A percentile compares a stretch with the other conserved stretches of the same genome.
Evolutionary conservation across 768 basidiomycete species (phyloP).

Genomic region (Agrocybe chaxingu): DNA sequence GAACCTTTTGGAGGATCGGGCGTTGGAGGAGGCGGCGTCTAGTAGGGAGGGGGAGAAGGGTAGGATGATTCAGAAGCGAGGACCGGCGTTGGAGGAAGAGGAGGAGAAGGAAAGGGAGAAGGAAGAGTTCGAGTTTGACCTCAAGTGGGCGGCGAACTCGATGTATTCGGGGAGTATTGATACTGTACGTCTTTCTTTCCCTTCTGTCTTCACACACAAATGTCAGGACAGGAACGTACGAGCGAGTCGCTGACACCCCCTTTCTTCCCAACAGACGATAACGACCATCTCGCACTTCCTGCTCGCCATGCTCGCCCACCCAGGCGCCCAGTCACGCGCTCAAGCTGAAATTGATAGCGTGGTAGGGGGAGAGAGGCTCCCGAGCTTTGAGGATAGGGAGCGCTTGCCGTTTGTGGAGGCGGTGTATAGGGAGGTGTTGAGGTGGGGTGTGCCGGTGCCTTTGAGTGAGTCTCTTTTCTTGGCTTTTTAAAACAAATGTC

Average conservation of each 20-base stretch:
- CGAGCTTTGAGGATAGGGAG: slow-evolving; percentile 13
- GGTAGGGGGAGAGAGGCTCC: slow-evolving; percentile 24
- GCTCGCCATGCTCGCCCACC: slow-evolving; percentile 25
- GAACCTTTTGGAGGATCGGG: neutral
- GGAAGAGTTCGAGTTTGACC: slow-evolving; percentile 7
- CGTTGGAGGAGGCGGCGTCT: too few relatives aligned
- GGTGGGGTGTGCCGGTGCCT: slow-evolving; percentile 15
- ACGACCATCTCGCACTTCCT: slow-evolving; percentile 21
- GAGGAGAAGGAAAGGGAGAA: neutral
- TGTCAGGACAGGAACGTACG: too few relatives aligned
- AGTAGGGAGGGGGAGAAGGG: too few relatives aligned
- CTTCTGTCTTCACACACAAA: neutral
- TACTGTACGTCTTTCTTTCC: slow-evolving; percentile 6
- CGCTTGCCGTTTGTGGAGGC: slow-evolving; percentile 7
- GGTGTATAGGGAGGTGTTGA: neutral
- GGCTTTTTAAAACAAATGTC: too few relatives aligned
- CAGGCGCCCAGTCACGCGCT: slow-evolving; percentile 15
- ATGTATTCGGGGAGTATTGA: slow-evolving; percentile 17
- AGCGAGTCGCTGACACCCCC: too few relatives aligned
- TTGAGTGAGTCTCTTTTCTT: too few relatives aligned
- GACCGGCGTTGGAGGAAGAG: too few relatives aligned
- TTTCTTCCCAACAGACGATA: slow-evolving; percentile 7
- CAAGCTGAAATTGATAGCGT: slow-evolving; percentile 27
- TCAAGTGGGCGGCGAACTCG: slow-evolving; percentile 10
- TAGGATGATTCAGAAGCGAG: too few relatives aligned